phyloP scores from a whole-genome alignment of 805 yeast genomes.

The Kluyveromyces dobzhanskii region DNA sequence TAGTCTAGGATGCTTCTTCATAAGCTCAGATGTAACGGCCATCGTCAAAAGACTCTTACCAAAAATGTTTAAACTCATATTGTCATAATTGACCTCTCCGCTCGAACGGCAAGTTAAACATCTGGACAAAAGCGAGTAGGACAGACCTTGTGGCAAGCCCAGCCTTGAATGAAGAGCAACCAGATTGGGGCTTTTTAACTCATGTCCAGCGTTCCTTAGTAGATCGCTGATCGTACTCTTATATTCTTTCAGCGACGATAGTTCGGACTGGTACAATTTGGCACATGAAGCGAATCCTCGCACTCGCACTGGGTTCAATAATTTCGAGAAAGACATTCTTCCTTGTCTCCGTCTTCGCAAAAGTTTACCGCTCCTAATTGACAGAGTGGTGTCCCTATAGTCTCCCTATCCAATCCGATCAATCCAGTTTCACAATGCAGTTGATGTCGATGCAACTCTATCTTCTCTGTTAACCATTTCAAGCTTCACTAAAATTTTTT shows the following conservation, averaged over 20 bases:
- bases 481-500: background rate
- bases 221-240: constrained; percentile 15
- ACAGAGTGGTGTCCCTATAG: no score
- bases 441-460: background rate
- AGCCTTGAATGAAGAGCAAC: constrained; percentile 74
- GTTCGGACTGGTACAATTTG: background rate
- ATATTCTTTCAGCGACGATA: constrained; percentile 6
- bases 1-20: constrained; percentile 78
- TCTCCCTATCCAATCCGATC: background rate
- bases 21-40: constrained; percentile 64
- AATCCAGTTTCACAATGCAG: background rate
- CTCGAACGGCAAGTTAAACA: constrained; percentile 57
- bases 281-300: constrained; percentile 1
- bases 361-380: no score
- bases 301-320: background rate
- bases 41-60: constrained; percentile 73
- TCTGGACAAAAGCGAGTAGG: constrained; percentile 66
- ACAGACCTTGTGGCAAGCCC: constrained; percentile 46
- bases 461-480: background rate
- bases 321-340: background rate
- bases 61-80: constrained; percentile 70
- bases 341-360: background rate
- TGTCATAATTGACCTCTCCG: constrained; percentile 42
- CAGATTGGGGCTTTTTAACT: constrained; percentile 54
- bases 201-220: constrained; percentile 43